Conservation (phyloP, 768 basidiomycete genomes). For the Mycena sanguinolenta region DNA sequence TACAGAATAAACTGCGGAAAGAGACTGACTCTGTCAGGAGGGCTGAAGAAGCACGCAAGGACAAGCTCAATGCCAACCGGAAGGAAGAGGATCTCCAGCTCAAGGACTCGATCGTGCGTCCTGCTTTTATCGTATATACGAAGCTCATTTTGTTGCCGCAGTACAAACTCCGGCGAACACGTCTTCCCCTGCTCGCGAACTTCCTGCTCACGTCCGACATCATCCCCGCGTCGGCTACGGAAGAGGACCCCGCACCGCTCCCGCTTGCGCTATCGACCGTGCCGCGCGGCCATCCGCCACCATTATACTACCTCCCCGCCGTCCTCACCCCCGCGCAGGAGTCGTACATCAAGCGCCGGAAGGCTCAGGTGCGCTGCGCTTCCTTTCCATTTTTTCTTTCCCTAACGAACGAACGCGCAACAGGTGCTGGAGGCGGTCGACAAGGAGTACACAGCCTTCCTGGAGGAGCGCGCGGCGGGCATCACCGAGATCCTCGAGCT, state of each 20-base stretch:
- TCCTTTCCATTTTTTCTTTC: background rate
- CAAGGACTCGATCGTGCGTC: constrained; percentile 83
- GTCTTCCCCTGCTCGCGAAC: constrained; percentile 79
- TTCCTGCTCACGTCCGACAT: constrained; percentile 83
- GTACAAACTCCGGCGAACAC: constrained; percentile 81
- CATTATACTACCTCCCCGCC: constrained; percentile 82
- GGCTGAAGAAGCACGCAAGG: constrained; percentile 89
- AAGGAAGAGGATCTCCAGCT: constrained; percentile 88
- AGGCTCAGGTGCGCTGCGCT: constrained; percentile 70
- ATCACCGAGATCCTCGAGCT: constrained; percentile 74
- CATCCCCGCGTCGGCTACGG: constrained; percentile 55
- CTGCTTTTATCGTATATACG: constrained; percentile 4
- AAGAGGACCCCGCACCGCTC: constrained; percentile 50
- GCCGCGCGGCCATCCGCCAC: constrained; percentile 78
- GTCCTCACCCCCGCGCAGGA: constrained; percentile 79
- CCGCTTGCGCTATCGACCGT: constrained; percentile 59
- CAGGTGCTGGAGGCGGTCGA: constrained; percentile 75
- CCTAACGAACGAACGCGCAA: constrained; percentile 8
- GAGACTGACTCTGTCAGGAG: constrained; percentile 89
- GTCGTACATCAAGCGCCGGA: constrained; percentile 71
- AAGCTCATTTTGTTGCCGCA: constrained; percentile 41
- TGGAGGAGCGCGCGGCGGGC: constrained; percentile 67
- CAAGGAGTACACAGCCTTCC: constrained; percentile 78
- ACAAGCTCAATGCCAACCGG: constrained; percentile 79
- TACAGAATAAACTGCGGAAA: constrained; percentile 87